Evolutionary conservation across 176 grass and related monocot species (phyloP).

Genomic region (Zizania latifolia): DNA sequence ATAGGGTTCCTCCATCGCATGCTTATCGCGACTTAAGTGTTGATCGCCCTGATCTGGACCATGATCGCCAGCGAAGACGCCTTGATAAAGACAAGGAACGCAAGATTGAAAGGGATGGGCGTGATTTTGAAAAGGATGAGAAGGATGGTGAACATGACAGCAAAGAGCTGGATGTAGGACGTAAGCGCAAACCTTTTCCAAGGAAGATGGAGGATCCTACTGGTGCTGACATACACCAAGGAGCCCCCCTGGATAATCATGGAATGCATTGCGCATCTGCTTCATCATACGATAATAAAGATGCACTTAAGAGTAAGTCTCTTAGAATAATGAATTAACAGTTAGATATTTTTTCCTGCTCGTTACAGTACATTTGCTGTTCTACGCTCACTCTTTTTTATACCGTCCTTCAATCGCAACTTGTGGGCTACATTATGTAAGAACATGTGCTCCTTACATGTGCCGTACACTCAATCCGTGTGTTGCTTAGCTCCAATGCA

Average conservation of each 20-base stretch:
- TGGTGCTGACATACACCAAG: slow-evolving; percentile 25
- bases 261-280: slow-evolving; percentile 39
- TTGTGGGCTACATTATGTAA: not conserved
- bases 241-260: too few species aligned
- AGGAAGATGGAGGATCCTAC: slow-evolving; percentile 21
- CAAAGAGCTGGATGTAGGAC: slow-evolving; percentile 35
- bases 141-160: slow-evolving; percentile 57
- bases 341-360: not conserved
- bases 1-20: slow-evolving; percentile 37
- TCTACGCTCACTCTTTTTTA: not conserved
- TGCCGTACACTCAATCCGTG: not conserved
- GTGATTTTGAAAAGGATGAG: slow-evolving; percentile 45
- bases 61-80: slow-evolving; percentile 38
- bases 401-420: not conserved
- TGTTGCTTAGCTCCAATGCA: not conserved
- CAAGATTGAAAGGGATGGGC: slow-evolving; percentile 49
- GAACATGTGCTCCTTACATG: not conserved
- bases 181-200: slow-evolving; percentile 21
- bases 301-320: slow-evolving; percentile 63
- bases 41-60: slow-evolving; percentile 51
- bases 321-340: not conserved
- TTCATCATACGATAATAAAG: slow-evolving; percentile 63
- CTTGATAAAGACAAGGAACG: slow-evolving; percentile 43
- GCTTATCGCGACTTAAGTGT: slow-evolving; percentile 49
- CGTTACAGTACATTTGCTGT: not conserved